phyloP scores from a whole-genome alignment of 169 alveolate genomes.

The Plasmodium gallinaceum region DNA sequence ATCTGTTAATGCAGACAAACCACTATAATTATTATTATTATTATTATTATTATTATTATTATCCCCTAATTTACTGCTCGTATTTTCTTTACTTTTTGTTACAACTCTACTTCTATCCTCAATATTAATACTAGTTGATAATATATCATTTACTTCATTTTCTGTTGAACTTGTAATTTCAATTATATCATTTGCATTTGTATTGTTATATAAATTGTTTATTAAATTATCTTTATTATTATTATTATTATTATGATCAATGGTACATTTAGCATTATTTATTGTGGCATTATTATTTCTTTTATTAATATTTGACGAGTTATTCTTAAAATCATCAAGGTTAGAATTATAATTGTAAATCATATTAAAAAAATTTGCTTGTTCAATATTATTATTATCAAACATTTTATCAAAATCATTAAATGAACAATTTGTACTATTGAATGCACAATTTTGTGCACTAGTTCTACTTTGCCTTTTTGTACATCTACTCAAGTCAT shows the following conservation, averaged over 20 bases:
- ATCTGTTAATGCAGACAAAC: conserved; percentile 31
- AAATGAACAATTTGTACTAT: neutral
- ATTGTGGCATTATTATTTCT: too few species aligned
- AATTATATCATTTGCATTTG: conserved; percentile 28
- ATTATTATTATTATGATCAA: too few species aligned
- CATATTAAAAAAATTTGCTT: too few species aligned
- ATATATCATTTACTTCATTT: conserved; percentile 14
- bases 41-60: neutral
- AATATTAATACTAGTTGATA: neutral
- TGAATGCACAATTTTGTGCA: neutral
- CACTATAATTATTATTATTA: conserved; percentile 2
- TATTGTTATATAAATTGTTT: too few species aligned
- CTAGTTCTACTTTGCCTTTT: neutral
- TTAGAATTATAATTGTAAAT: too few species aligned
- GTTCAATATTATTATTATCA: neutral
- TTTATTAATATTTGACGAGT: too few species aligned
- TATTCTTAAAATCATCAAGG: too few species aligned
- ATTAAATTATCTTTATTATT: too few species aligned
- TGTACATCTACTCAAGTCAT: neutral
- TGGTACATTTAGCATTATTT: too few species aligned
- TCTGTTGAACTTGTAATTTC: conserved; percentile 15
- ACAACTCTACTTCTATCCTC: conserved; percentile 9
- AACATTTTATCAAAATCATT: neutral
- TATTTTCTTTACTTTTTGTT: conserved; percentile 1
- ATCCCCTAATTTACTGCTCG: neutral